A percentile compares a stretch with the other conserved stretches of the same genome.
Evolutionary conservation across 345 rosid genomes (phyloP).

Genomic region (Lepidium aucheri): DNA sequence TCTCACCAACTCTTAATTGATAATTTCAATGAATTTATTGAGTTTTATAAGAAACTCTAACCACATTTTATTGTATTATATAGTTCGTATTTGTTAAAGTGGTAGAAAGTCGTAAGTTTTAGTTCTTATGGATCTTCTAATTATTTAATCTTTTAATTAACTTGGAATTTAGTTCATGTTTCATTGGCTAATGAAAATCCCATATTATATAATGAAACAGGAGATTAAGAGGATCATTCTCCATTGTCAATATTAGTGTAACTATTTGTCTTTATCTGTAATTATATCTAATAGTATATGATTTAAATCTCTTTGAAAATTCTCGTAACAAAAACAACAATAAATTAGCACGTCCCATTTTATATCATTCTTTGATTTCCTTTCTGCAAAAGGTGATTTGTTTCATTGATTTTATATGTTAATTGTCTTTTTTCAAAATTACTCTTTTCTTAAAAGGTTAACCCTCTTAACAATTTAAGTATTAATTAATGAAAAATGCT

Average conservation of each 20-base stretch:
- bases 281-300: not conserved
- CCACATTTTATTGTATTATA: too few relatives aligned
- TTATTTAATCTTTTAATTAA: too few relatives aligned
- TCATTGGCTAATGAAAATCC: too few relatives aligned
- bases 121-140: too few relatives aligned
- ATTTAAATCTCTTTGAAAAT: not conserved
- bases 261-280: not conserved
- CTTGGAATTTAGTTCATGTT: too few relatives aligned
- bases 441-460: slow-evolving; percentile 4
- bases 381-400: not conserved
- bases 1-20: too few relatives aligned
- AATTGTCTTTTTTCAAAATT: not conserved
- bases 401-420: not conserved
- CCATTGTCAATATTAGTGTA: not conserved
- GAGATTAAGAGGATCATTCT: too few relatives aligned
- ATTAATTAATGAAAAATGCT: not conserved
- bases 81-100: too few relatives aligned
- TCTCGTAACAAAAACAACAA: not conserved
- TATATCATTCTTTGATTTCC: not conserved
- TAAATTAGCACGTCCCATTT: not conserved
- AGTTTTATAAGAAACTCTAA: too few relatives aligned
- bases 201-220: too few relatives aligned
- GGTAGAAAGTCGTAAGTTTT: too few relatives aligned
- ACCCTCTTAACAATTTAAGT: not conserved
- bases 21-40: too few relatives aligned